These are phyloP conservation scores for Calycina herbarum DNA, from an alignment of 2,329 filamentous ascomycete genomes.

Conservation along the genomic window DNA sequence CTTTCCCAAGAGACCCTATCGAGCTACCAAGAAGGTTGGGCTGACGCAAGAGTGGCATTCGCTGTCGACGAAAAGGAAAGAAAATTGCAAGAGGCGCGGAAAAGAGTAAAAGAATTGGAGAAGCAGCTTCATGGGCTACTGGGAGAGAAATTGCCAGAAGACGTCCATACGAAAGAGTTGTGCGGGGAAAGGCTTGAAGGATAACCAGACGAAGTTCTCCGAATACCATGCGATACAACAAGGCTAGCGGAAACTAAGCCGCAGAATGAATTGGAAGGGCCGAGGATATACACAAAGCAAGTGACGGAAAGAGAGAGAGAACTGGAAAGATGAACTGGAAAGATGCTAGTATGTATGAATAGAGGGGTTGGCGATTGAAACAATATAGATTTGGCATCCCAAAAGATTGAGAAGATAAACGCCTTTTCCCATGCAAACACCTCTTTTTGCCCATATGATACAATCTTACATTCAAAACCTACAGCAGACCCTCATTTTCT, in stretches of 20 bases:
- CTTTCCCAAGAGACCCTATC: too few species aligned
- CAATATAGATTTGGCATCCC: slow-evolving; percentile 11
- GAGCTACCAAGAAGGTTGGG: too few species aligned
- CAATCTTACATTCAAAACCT: slow-evolving; percentile 19
- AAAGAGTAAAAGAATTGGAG: not conserved
- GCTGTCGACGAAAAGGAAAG: not conserved
- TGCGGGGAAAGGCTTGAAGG: not conserved
- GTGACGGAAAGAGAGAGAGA: not conserved
- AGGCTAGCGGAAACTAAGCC: not conserved
- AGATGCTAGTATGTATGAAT: not conserved
- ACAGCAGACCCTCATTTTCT: slow-evolving; percentile 17
- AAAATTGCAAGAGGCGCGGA: not conserved
- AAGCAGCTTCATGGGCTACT: not conserved
- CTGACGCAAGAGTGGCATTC: not conserved
- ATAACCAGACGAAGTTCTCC: not conserved
- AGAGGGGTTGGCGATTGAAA: slow-evolving; percentile 3
- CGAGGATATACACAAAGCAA: not conserved
- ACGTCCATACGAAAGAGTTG: not conserved
- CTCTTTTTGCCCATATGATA: slow-evolving; percentile 21
- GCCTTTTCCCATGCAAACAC: slow-evolving; percentile 17
- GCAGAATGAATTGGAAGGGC: not conserved
- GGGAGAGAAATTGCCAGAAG: not conserved
- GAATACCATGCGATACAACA: too few species aligned
- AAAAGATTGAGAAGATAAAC: slow-evolving; percentile 11
- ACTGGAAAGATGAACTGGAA: slow-evolving; percentile 12